A percentile compares a stretch with the other conserved stretches of the same genome.
Evolutionary conservation across 1,284 basidiomycete species (phyloP).

Genomic region (Laetiporus sulphureus): DNA sequence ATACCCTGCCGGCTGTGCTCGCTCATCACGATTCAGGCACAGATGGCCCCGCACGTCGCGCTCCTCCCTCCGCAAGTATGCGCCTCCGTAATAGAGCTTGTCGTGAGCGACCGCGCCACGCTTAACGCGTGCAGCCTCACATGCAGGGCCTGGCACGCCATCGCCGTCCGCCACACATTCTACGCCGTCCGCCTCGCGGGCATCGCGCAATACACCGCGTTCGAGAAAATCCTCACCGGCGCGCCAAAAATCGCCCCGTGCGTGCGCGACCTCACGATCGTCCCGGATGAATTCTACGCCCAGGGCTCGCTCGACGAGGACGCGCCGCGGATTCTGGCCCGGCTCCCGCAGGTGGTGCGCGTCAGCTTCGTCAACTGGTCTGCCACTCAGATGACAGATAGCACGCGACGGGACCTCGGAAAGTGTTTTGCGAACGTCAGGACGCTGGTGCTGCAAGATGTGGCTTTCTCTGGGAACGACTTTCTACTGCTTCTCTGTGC

Average conservation of each 20-base stretch:
- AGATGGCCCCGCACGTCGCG: not conserved
- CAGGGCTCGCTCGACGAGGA: conserved; percentile 6
- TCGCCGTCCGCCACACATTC: conserved; percentile 4
- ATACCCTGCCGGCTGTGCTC: not conserved
- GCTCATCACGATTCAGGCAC: not conserved
- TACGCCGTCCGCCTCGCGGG: conserved; percentile 2
- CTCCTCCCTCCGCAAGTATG: conserved; percentile 4
- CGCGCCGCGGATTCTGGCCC: conserved; percentile 3
- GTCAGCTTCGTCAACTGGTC: conserved; percentile 4
- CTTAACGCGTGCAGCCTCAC: conserved; percentile 6
- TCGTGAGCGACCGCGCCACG: conserved; percentile 3
- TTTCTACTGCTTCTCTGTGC: conserved; percentile 3
- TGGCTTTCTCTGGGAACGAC: conserved; percentile 2
- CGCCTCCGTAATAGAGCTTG: conserved; percentile 1
- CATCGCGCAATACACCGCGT: not conserved
- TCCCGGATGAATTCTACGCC: conserved; percentile 3
- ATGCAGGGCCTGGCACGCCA: conserved; percentile 5
- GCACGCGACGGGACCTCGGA: not conserved
- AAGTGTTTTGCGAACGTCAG: conserved; percentile 3
- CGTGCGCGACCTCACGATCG: conserved; percentile 5
- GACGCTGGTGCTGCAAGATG: conserved; percentile 2
- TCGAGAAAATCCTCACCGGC: conserved; percentile 4
- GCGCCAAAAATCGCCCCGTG: conserved; percentile 4
- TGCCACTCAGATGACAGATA: conserved; percentile 3
- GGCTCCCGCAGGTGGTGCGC: conserved; percentile 4